These are phyloP conservation scores for Brettanomyces naardenensis DNA, from an alignment of 805 yeast genomes.

Conservation along the genomic window DNA sequence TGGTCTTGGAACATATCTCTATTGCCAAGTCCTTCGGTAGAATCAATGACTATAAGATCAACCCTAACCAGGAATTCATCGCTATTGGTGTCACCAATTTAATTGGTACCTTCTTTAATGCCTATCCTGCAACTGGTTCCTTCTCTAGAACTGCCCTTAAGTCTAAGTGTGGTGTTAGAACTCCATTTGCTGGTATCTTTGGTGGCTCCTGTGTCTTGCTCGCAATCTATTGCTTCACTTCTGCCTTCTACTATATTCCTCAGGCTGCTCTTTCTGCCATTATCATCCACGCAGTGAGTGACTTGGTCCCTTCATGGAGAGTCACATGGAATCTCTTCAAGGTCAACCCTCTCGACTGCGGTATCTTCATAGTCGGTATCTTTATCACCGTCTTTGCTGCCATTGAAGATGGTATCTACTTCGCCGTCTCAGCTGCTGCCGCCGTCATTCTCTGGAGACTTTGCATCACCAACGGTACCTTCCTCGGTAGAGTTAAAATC, in stretches of 20 bases:
- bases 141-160: slow-evolving; percentile 92
- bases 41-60: slow-evolving; percentile 80
- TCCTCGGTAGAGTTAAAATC: slow-evolving; percentile 70
- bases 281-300: slow-evolving; percentile 90
- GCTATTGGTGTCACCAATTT: slow-evolving; percentile 91
- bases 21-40: slow-evolving; percentile 92
- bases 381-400: slow-evolving; percentile 68
- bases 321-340: slow-evolving; percentile 65
- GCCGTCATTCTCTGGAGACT: slow-evolving; percentile 67
- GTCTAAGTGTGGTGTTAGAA: slow-evolving; percentile 90
- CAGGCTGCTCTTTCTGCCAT: slow-evolving; percentile 82
- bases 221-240: slow-evolving; percentile 78
- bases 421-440: slow-evolving; percentile 78
- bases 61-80: slow-evolving; percentile 88
- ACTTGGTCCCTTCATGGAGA: slow-evolving; percentile 64
- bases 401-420: slow-evolving; percentile 86
- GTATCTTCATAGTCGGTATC: slow-evolving; percentile 66
- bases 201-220: slow-evolving; percentile 84
- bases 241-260: slow-evolving; percentile 82
- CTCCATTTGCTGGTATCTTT: slow-evolving; percentile 87
- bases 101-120: slow-evolving; percentile 85
- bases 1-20: slow-evolving; percentile 87
- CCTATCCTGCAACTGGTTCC: slow-evolving; percentile 95
- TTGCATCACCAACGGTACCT: slow-evolving; percentile 75
- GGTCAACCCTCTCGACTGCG: slow-evolving; percentile 64